phyloP scores from a whole-genome alignment of 2,329 filamentous ascomycete genomes.

The Zasmidium angulare region DNA sequence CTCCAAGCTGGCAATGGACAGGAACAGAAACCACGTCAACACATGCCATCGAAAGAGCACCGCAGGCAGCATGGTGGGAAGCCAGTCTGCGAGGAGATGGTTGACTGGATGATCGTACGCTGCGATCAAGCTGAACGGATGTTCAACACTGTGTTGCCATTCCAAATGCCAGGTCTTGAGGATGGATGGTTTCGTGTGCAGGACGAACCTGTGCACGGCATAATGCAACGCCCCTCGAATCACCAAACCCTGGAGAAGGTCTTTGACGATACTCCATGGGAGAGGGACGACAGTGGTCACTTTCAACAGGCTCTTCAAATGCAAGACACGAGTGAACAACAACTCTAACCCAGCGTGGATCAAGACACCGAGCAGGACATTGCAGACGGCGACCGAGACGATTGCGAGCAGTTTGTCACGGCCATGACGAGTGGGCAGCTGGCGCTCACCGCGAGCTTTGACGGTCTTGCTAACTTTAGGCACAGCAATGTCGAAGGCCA shows the following conservation, averaged over 20 bases:
- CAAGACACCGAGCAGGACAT: slow-evolving; percentile 54
- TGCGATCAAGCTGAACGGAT: slow-evolving; percentile 63
- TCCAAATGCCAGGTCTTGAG: slow-evolving; percentile 44
- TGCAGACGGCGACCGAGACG: slow-evolving; percentile 54
- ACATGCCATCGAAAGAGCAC: slow-evolving; percentile 67
- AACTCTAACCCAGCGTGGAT: slow-evolving; percentile 59
- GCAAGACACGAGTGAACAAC: slow-evolving; percentile 53
- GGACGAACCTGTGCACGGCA: slow-evolving; percentile 65
- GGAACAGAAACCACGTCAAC: slow-evolving; percentile 68
- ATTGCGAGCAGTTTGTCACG: slow-evolving; percentile 50
- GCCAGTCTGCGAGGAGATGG: slow-evolving; percentile 61
- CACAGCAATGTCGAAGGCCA: slow-evolving; percentile 68
- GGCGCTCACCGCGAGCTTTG: slow-evolving; percentile 63
- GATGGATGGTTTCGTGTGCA: slow-evolving; percentile 55
- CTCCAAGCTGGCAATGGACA: slow-evolving; percentile 63
- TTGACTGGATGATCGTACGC: slow-evolving; percentile 68
- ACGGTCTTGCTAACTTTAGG: slow-evolving; percentile 68
- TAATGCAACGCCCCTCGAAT: slow-evolving; percentile 69
- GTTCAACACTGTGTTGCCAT: slow-evolving; percentile 60
- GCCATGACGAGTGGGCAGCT: slow-evolving; percentile 47
- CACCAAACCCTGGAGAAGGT: slow-evolving; percentile 54
- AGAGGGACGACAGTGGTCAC: slow-evolving; percentile 57
- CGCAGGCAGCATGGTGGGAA: slow-evolving; percentile 67
- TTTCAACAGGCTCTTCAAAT: slow-evolving; percentile 56
- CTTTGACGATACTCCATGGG: slow-evolving; percentile 60